phyloP scores from a whole-genome alignment of 106 monocot species.

The Gastrodia elata region DNA sequence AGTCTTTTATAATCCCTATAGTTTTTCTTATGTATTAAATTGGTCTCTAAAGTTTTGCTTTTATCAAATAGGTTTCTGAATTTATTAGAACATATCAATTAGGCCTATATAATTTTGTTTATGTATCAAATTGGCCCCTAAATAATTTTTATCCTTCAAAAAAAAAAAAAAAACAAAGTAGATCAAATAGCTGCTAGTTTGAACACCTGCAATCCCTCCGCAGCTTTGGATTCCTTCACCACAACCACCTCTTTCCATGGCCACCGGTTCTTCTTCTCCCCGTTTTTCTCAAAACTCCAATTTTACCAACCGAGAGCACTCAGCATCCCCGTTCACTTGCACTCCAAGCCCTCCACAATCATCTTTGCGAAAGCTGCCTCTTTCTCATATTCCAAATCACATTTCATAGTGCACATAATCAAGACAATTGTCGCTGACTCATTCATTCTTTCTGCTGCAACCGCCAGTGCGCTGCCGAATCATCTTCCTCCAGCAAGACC shows the following conservation, averaged over 20 bases:
- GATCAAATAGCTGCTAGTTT: background rate
- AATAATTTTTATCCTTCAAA: too few species aligned
- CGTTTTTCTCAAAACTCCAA: background rate
- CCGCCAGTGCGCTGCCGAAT: slow-evolving; percentile 10
- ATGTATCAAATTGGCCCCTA: too few species aligned
- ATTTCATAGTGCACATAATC: slow-evolving; percentile 10
- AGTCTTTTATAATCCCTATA: too few species aligned
- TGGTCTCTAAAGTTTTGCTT: too few species aligned
- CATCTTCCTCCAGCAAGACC: slow-evolving; percentile 3
- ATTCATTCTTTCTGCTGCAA: slow-evolving; percentile 25
- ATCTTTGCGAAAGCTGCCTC: slow-evolving; percentile 12
- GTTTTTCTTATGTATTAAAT: too few species aligned
- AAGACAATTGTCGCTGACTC: slow-evolving; percentile 16
- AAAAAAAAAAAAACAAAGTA: too few species aligned
- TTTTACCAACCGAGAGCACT: slow-evolving; percentile 5
- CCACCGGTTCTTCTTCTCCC: slow-evolving; percentile 3
- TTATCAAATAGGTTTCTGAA: too few species aligned
- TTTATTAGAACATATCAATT: too few species aligned
- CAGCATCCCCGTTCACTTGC: background rate
- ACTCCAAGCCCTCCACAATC: background rate
- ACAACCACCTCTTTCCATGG: slow-evolving; percentile 6
- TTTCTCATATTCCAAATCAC: slow-evolving; percentile 5
- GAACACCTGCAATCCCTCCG: background rate
- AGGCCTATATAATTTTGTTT: too few species aligned
- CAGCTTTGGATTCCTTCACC: slow-evolving; percentile 33